These are phyloP conservation scores for Saccharum officinarum DNA, from an alignment of 176 grass and related monocot species.

Conservation along the genomic window DNA sequence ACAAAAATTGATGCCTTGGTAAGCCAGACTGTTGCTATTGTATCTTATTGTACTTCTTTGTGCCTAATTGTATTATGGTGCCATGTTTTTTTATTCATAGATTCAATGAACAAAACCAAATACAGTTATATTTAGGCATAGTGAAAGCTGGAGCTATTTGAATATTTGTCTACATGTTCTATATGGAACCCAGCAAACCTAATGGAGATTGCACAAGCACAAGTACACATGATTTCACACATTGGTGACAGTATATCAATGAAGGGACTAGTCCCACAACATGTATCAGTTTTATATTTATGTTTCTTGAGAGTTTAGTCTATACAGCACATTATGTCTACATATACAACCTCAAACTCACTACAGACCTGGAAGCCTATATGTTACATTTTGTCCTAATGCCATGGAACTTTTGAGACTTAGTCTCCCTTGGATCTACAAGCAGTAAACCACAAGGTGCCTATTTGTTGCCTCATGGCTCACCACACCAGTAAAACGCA, in stretches of 20 bases:
- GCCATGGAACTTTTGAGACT: background rate
- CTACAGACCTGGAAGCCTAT: background rate
- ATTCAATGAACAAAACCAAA: background rate
- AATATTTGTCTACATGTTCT: background rate
- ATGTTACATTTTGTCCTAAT: background rate
- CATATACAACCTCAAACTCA: background rate
- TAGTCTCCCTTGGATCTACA: background rate
- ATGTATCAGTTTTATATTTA: background rate
- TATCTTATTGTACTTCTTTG: constrained; percentile 1
- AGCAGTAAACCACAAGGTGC: background rate
- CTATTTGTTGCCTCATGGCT: background rate
- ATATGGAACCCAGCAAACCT: background rate
- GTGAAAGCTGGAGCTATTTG: background rate
- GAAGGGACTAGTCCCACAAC: background rate
- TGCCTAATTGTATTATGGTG: background rate
- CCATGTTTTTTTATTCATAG: constrained; percentile 19
- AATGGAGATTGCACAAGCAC: background rate
- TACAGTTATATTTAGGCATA: background rate
- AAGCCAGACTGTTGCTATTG: constrained; percentile 25
- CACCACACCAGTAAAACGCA: background rate
- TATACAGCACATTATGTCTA: background rate
- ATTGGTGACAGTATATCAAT: background rate
- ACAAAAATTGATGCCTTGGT: constrained; percentile 99
- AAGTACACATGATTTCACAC: background rate
- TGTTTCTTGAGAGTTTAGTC: constrained; percentile 4